phyloP scores from a whole-genome alignment of 2,329 filamentous ascomycete genomes.

The Penicillium frequentans region DNA sequence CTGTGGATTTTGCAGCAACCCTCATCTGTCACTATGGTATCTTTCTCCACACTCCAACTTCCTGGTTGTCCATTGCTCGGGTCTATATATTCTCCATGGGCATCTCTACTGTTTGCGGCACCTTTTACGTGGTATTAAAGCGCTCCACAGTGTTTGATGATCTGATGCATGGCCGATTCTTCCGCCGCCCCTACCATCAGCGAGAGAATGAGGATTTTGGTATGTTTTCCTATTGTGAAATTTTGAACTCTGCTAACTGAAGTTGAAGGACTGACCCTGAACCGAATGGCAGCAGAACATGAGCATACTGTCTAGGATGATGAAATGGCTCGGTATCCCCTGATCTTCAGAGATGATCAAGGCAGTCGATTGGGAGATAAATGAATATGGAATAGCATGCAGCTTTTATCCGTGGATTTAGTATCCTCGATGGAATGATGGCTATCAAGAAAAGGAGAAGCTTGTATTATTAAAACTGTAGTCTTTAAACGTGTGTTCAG shows the following conservation, averaged over 20 bases:
- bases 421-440: background rate
- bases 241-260: background rate
- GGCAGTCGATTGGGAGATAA: background rate
- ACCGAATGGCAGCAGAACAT: background rate
- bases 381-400: background rate
- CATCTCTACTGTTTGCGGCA: constrained; percentile 69
- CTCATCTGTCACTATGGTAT: constrained; percentile 84
- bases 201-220: constrained; percentile 85
- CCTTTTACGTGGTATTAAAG: constrained; percentile 83
- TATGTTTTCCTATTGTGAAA: constrained; percentile 50
- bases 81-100: constrained; percentile 91
- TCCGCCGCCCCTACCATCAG: constrained; percentile 76
- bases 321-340: background rate
- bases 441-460: background rate
- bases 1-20: constrained; percentile 82
- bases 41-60: constrained; percentile 69
- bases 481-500: too few relatives aligned
- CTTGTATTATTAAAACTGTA: background rate
- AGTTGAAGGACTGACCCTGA: background rate
- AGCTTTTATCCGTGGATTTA: background rate
- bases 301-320: background rate
- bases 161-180: constrained; percentile 86
- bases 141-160: constrained; percentile 82
- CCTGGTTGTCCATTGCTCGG: constrained; percentile 78
- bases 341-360: background rate